phyloP scores from a whole-genome alignment of 202 grass and related monocot species.

The Hordeum pubiflorum region DNA sequence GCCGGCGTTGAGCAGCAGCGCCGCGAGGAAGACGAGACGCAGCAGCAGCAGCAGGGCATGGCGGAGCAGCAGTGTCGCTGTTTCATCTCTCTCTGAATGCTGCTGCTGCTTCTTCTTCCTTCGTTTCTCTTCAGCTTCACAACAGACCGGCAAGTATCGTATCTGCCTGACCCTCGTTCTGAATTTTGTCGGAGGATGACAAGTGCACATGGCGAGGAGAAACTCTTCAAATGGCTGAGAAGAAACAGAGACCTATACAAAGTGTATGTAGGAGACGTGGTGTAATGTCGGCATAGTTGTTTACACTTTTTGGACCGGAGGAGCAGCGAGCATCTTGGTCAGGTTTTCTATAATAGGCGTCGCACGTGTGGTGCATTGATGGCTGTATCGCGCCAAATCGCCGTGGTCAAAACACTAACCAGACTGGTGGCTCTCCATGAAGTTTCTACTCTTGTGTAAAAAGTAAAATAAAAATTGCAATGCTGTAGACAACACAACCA shows the following conservation, averaged over 20 bases:
- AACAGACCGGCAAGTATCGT: not conserved
- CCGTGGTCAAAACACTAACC: not conserved
- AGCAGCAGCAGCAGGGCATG: not conserved
- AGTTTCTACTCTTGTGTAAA: no score
- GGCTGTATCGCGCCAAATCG: not conserved
- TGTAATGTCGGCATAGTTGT: not conserved
- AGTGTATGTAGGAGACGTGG: not conserved
- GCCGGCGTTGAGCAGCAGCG: not conserved
- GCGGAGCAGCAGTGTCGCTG: not conserved
- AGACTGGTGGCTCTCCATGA: no score
- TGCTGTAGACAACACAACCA: no score
- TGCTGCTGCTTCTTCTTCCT: not conserved
- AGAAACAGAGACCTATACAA: not conserved
- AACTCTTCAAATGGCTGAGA: not conserved
- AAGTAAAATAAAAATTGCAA: no score
- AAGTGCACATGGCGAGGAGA: not conserved
- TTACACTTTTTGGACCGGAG: not conserved
- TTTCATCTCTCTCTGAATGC: not conserved
- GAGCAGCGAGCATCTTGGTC: slow-evolving; percentile 16
- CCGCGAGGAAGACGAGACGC: not conserved
- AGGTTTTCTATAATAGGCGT: not conserved
- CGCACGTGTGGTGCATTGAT: slow-evolving; percentile 28
- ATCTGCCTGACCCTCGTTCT: not conserved
- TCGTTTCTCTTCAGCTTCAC: not conserved
- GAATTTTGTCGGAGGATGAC: not conserved